Conservation (phyloP, 179 eudicot species). For the Beta macrorhiza region DNA sequence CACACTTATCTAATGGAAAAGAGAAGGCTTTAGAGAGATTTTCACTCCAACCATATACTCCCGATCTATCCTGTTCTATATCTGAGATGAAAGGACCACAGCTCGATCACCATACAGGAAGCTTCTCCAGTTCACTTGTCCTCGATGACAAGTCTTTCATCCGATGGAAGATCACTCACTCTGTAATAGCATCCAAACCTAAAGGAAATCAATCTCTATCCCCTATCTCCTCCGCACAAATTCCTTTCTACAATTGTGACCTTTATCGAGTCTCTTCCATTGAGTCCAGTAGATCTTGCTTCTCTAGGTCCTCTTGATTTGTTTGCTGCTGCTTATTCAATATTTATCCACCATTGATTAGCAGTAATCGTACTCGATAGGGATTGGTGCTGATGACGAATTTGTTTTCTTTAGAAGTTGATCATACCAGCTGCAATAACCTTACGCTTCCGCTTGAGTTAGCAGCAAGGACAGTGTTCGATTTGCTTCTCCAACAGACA, state of each 20-base stretch:
- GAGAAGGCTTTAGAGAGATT: too few relatives aligned
- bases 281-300: not conserved
- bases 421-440: conserved; percentile 45
- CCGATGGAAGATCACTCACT: not conserved
- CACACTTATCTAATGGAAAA: too few relatives aligned
- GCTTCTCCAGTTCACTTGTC: not conserved
- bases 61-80: not conserved
- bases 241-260: not conserved
- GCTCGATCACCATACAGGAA: not conserved
- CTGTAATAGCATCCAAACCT: not conserved
- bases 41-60: not conserved
- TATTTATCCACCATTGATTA: not conserved
- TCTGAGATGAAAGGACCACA: not conserved
- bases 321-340: conserved; percentile 1
- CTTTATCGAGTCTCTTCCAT: not conserved
- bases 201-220: not conserved
- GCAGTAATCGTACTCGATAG: conserved; percentile 4
- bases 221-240: not conserved
- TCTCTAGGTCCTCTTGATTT: not conserved
- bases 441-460: conserved; percentile 59
- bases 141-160: not conserved
- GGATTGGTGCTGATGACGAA: not conserved
- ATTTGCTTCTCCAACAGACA: conserved; percentile 69
- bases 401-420: not conserved
- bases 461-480: conserved; percentile 59